Percentiles rank a stretch among this genome's conserved stretches.
Conservation (phyloP, 768 basidiomycete species). For the Russula ochroleuca region DNA sequence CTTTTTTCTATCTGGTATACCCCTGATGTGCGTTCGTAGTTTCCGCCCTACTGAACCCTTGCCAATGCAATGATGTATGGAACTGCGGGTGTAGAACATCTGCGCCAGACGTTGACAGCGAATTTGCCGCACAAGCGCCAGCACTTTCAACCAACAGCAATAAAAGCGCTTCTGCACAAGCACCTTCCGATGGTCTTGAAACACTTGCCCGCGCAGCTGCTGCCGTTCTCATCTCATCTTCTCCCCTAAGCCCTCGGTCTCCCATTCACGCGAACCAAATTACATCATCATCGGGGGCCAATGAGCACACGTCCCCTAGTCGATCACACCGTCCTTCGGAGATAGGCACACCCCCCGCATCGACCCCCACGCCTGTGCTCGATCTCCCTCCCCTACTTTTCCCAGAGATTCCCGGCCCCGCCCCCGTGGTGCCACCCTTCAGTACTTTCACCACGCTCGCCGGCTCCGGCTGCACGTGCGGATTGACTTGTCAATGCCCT, state of each 20-base stretch:
- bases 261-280: not conserved
- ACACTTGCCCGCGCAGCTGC: conserved; percentile 27
- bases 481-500: conserved; percentile 27
- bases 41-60: conserved; percentile 26
- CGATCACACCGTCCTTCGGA: not conserved
- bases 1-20: not conserved
- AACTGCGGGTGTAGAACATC: conserved; percentile 19
- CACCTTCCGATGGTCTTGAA: conserved; percentile 15
- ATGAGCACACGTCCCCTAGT: not conserved
- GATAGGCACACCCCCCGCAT: not conserved
- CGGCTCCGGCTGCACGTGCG: conserved; percentile 28
- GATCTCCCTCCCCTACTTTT: conserved; percentile 27
- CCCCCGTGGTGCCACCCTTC: conserved; percentile 26
- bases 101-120: not conserved
- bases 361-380: conserved; percentile 13
- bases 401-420: conserved; percentile 10
- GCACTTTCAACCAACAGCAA: not conserved
- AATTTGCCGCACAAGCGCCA: not conserved
- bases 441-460: conserved; percentile 28
- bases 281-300: not conserved
- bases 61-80: conserved; percentile 24
- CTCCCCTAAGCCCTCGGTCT: conserved; percentile 3
- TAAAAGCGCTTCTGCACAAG: conserved; percentile 6
- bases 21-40: conserved; percentile 9
- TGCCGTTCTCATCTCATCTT: conserved; percentile 18